Evolutionary conservation across 805 yeast species (phyloP), one percentile per base, ranked within the genome.

Genomic region (Wickerhamiella dianesei): DNA sequence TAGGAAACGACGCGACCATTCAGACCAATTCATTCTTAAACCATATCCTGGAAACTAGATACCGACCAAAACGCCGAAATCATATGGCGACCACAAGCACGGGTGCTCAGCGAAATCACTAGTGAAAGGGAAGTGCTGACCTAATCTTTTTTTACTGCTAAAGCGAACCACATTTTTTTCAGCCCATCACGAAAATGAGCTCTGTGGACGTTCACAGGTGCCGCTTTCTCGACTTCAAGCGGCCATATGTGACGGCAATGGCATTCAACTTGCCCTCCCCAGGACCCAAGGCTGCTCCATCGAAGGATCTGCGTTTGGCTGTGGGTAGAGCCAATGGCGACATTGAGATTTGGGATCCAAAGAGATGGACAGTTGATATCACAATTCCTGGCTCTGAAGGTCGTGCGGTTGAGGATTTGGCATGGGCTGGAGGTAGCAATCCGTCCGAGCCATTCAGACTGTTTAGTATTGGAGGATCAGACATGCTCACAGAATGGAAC

Each of bases 321-420:
- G 82, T 89, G 4, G 97, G 96, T 25, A 74, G 96, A 62, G 76
- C 85, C 41, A 88, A 92, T 60, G 99, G 99, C 37, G 88, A 88
- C 58, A 82, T 92, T 49, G 98, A 92, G 64, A 78, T 92, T 32
- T 89, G 97, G 96, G 85, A 85, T 62, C 95, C 95, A 37, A 70
- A 73, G 51, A 50, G 54, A 56, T 88, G 96, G 96, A 66, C 76
- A 45, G 86, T 84, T 53, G 96, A 92, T 58, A 50, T 51, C 18
- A 68, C 76, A 0, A 69, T 89, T 40, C 76, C 74, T 47, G 96
- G 97, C 12, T 86, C 94, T 2, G 72, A 73, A 48, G 94, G 82
- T 21, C 73, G 94, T 50, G 78, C 95, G 5, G 75, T 92, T 46
- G 99, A 92, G 66, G 96, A 94, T 0, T 64, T 92, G 6, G 80